Conservation (phyloP, 208 protist species). For the Acanthamoeba healyi region DNA sequence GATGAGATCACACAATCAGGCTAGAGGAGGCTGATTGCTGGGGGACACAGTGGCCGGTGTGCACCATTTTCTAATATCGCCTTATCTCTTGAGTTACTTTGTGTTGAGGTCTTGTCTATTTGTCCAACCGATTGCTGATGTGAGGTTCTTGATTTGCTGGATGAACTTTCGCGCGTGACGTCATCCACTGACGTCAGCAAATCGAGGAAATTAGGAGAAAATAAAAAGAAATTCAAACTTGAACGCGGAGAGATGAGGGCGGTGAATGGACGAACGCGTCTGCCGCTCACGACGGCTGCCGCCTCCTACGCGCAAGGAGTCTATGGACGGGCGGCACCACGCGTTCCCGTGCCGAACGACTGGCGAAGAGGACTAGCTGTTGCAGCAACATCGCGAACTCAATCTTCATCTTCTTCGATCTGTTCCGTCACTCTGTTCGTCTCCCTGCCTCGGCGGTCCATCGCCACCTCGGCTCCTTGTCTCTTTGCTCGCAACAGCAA, state of each 20-base stretch:
- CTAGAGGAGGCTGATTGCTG: no score
- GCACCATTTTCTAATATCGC: no score
- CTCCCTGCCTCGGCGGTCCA: background rate
- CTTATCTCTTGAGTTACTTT: no score
- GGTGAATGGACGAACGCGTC: background rate
- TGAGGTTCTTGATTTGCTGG: background rate
- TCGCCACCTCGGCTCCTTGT: background rate
- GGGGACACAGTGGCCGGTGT: no score
- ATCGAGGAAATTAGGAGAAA: background rate
- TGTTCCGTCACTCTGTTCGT: background rate
- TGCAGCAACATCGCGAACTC: background rate
- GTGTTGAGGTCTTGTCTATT: background rate
- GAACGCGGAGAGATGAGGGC: background rate
- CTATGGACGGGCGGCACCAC: no score
- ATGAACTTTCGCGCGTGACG: background rate
- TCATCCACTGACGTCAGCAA: background rate
- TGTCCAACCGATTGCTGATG: no score
- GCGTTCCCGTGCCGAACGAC: no score
- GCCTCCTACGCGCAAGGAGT: background rate
- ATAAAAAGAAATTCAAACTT: background rate
- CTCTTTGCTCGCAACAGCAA: background rate
- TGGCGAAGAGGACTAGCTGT: background rate
- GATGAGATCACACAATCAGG: background rate
- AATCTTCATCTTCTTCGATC: background rate
- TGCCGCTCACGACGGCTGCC: background rate